Evolutionary conservation across 805 yeast genomes (phyloP).

Genomic region (Cyberlindnera lachancei): DNA sequence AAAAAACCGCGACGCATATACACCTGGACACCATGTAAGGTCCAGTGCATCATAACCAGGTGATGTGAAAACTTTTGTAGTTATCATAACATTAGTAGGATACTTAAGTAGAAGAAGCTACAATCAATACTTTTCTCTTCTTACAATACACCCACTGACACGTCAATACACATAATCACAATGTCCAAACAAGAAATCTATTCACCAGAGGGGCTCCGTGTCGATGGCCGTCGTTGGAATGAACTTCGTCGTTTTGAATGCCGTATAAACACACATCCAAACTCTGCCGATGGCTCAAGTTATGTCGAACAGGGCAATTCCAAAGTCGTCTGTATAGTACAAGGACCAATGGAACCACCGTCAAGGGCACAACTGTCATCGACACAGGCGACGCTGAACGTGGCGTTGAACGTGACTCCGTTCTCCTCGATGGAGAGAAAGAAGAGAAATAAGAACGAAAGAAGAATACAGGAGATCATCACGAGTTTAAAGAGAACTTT

Average conservation of each 20-base stretch:
- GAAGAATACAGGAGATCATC: conserved; percentile 59
- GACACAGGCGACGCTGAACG: conserved; percentile 49
- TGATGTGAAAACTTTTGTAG: too few species aligned
- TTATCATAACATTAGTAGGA: too few species aligned
- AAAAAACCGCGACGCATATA: too few species aligned
- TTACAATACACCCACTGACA: too few species aligned
- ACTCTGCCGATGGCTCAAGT: conserved; percentile 86
- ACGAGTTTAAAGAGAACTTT: conserved; percentile 64
- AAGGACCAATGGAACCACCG: conserved; percentile 86
- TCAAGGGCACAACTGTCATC: conserved; percentile 42
- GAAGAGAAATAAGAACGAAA: conserved; percentile 61
- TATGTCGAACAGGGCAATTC: conserved; percentile 89
- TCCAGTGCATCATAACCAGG: too few species aligned
- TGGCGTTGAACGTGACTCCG: conserved; percentile 67
- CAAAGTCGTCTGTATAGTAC: conserved; percentile 74
- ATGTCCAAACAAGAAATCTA: conserved; percentile 75
- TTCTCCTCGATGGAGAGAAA: conserved; percentile 74
- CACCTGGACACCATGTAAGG: too few species aligned
- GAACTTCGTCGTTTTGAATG: conserved; percentile 81
- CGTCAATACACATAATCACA: too few species aligned
- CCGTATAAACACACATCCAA: conserved; percentile 80
- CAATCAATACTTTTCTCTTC: too few species aligned
- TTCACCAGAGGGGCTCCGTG: conserved; percentile 90
- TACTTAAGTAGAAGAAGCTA: too few species aligned
- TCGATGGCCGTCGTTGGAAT: conserved; percentile 94